Evolutionary conservation across 1,284 basidiomycete species (phyloP).

Genomic region (Grifola frondosa): DNA sequence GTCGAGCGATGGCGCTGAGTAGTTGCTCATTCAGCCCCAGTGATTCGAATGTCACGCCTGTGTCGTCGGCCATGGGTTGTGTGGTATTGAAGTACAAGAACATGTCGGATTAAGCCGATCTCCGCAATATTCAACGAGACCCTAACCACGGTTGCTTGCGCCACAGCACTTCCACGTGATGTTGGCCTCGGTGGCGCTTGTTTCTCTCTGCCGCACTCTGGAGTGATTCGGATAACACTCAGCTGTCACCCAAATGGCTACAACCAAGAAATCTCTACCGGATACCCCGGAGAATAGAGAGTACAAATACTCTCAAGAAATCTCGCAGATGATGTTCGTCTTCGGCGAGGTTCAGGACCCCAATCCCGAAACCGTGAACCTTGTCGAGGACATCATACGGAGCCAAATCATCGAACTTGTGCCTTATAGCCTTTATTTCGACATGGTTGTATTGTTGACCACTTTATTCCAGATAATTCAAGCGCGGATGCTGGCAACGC

Average conservation of each 20-base stretch:
- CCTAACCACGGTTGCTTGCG: no score
- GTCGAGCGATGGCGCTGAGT: no score
- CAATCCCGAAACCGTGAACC: conserved; percentile 81
- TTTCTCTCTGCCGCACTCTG: no score
- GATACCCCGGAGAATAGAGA: conserved; percentile 37
- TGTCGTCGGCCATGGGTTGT: no score
- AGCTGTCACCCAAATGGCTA: conserved; percentile 11
- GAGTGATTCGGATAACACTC: no score
- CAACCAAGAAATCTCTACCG: conserved; percentile 18
- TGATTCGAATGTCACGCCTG: no score
- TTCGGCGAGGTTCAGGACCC: conserved; percentile 95
- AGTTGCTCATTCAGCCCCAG: no score
- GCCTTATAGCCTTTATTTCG: conserved; percentile 30
- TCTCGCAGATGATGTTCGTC: conserved; percentile 94
- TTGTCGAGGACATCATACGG: conserved; percentile 96
- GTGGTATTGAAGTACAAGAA: no score
- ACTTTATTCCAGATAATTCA: conserved; percentile 72
- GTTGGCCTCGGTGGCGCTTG: no score
- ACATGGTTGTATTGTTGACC: neutral
- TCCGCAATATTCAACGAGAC: neutral
- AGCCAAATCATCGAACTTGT: conserved; percentile 93
- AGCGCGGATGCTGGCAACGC: conserved; percentile 80
- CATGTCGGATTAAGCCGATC: neutral
- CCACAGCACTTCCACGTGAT: neutral
- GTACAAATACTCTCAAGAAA: conserved; percentile 78